A percentile compares a stretch with the other conserved stretches of the same genome.
phyloP scores from a whole-genome alignment of 805 yeast genomes.

The Hanseniaspora hatyaiensis region DNA sequence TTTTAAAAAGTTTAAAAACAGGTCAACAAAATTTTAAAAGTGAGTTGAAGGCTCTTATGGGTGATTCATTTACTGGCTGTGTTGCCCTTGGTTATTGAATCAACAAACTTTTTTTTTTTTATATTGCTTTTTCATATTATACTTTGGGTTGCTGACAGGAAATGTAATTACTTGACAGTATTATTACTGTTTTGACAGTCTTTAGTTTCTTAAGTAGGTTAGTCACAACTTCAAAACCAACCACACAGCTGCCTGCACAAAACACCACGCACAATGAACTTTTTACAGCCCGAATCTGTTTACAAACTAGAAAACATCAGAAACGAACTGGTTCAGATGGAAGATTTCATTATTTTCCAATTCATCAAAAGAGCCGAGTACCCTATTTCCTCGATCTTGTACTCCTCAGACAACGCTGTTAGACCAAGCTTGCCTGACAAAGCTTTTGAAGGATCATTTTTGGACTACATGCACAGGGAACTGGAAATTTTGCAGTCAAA shows the following conservation, averaged over 20 bases:
- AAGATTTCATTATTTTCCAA: conserved; percentile 86
- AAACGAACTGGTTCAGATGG: conserved; percentile 78
- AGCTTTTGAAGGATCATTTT: conserved; percentile 58
- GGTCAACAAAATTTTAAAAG: too few relatives aligned
- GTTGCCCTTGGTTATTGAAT: too few relatives aligned
- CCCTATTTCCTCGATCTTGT: conserved; percentile 61
- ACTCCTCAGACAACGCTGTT: conserved; percentile 38
- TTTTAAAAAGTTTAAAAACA: too few relatives aligned
- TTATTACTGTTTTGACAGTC: too few relatives aligned
- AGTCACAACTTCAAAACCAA: background rate
- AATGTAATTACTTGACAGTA: too few relatives aligned
- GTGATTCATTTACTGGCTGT: too few relatives aligned
- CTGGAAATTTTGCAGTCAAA: conserved; percentile 67
- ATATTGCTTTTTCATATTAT: too few relatives aligned
- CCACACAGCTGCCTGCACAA: background rate
- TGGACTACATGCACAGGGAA: conserved; percentile 75
- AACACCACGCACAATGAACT: conserved; percentile 51
- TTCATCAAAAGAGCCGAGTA: conserved; percentile 90
- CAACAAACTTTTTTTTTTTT: too few relatives aligned
- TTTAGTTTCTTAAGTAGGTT: too few relatives aligned
- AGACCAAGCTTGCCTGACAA: conserved; percentile 42
- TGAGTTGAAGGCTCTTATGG: too few relatives aligned
- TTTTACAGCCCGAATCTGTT: conserved; percentile 69
- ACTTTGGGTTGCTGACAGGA: too few relatives aligned
- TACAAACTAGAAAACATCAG: conserved; percentile 73